Base-by-base conservation (phyloP, 1,284 basidiomycete genomes). In the Vanrija humicola region DNA sequence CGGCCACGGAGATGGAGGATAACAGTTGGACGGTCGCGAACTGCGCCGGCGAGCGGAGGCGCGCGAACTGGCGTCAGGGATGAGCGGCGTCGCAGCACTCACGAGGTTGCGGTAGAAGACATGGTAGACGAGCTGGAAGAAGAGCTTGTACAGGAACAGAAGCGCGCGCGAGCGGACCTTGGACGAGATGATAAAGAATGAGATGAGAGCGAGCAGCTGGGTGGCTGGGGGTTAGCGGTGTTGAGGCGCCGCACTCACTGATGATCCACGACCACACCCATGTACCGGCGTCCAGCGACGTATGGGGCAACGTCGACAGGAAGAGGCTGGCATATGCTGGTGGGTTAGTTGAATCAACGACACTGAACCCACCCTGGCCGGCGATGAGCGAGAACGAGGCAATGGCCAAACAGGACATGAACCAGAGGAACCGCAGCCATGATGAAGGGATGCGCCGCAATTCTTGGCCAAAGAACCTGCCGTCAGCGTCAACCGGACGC, bases 401-500 rank as follows among this genome's bases (percentile, higher is more conserved):
- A 5, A 82, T 75, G 2, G 75, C 76, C n/a, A 82, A 69, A 26
- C 76, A 78, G 3, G 73, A 70, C 72, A 82, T 78, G 69, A 83
- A 83, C 82, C 81, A 82, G 14, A 82, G 66, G 64, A 82, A 83
- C 7, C 82, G 74, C 15, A 77, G 69, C 72, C 82, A 83, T 0
- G 78, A 79, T 10, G 79, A 75, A 0, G 82, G 82, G 46, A 83
- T 82, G 16, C 80, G 70, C 16, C 59, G 50, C 12, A 61, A 53
- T 51, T 79, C 74, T 3, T 77, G 71, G 28, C 79, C 78, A 38
- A 82, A 71, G 59, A 80, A 81, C 14, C 77, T 63, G 57, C 12
- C 8, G 46, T 45, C 16, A 56, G 50, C 46, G 21, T 21, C 4
- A 15, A 12, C 16, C 66, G 45, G 21, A 23, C 1, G n/a, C 29